Base-by-base conservation (phyloP, 2,329 filamentous ascomycete species). In the Botrytis sinoallii region DNA sequence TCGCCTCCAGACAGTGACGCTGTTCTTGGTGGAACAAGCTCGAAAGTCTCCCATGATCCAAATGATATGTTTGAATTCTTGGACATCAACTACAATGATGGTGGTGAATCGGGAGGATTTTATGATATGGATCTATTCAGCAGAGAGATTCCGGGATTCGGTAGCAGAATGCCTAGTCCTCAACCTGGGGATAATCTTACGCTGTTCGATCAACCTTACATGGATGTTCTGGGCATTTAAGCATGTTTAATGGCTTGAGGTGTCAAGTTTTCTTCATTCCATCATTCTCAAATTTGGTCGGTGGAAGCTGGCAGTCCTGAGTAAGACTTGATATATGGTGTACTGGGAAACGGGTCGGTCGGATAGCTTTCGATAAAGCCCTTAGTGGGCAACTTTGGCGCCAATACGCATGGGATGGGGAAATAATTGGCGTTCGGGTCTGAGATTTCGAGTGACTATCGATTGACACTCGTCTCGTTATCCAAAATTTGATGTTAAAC, bases 101-200 rank as follows among this genome's bases (percentile, higher is more conserved):
- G 66, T 20, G 66, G 66, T 44, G 66, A 69, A 69, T 69, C 66
- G 8, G 66, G 48, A 32, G 66, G 66, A 42, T 69, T 42, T 18
- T 69, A 69, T 40, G 66, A 69, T 32, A 69, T 69, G 66, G 48
- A 69, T 57, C 48, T 69, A 25, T 69, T 69, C n/a, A 57, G 25
- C 3, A 40, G 38, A 42, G 66, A 69, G 20, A 29, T 69, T n/a
- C 66, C 66, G 40, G 66, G 48, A 69, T 69, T 69, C 20, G 66
- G 66, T 42, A 59, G 66, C 48, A 57, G 48, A 18, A 69, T 69
- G 38, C 48, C 66, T 42, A 69, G 52, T 32, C 66, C 66, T 57
- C 66, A 66, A 59, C 38, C 48, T 32, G 66, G n/a, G 35, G 64
- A 66, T 48, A 40, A 35, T 48, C 42, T 66, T 16, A 22, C 48